These are phyloP conservation scores for Camellia lanceoleosa DNA, from an alignment of 148 eudicot species.

Conservation along the genomic window DNA sequence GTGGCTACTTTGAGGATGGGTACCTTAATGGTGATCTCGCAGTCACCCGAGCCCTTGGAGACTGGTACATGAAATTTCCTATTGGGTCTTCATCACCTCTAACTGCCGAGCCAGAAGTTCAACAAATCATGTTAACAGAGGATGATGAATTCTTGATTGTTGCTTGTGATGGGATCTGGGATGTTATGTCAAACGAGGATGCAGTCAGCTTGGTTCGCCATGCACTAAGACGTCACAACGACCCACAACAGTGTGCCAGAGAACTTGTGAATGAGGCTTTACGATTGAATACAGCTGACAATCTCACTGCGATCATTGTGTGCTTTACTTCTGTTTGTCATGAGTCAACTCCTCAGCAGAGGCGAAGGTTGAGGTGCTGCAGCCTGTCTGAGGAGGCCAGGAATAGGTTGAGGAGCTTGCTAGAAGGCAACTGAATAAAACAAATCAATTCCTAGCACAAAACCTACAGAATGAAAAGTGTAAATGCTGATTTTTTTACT, in stretches of 20 bases:
- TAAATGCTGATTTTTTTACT: too few relatives aligned
- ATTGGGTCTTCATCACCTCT: conserved; percentile 38
- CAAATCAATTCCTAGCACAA: not conserved
- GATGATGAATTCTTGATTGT: conserved; percentile 62
- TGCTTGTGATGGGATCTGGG: conserved; percentile 69
- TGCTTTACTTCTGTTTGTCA: conserved; percentile 31
- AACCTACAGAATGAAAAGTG: not conserved
- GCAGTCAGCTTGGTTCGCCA: conserved; percentile 45
- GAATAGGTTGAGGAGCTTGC: conserved; percentile 33
- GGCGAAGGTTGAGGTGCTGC: conserved; percentile 35
- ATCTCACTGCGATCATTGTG: conserved; percentile 53
- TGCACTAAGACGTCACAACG: conserved; percentile 34
- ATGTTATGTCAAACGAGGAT: conserved; percentile 48
- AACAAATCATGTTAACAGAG: conserved; percentile 33
- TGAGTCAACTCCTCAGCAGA: conserved; percentile 21
- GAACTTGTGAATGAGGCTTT: conserved; percentile 44
- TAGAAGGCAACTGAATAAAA: conserved; percentile 33
- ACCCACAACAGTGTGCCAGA: conserved; percentile 43
- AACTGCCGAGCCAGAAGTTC: conserved; percentile 51
- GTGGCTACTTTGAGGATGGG: conserved; percentile 43
- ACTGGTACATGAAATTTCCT: conserved; percentile 56
- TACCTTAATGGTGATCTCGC: conserved; percentile 53
- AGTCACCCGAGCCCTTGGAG: conserved; percentile 58
- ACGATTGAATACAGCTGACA: conserved; percentile 32
- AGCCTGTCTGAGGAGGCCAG: conserved; percentile 47